phyloP scores from a whole-genome alignment of 768 basidiomycete genomes.

The Albatrellus ellisii region DNA sequence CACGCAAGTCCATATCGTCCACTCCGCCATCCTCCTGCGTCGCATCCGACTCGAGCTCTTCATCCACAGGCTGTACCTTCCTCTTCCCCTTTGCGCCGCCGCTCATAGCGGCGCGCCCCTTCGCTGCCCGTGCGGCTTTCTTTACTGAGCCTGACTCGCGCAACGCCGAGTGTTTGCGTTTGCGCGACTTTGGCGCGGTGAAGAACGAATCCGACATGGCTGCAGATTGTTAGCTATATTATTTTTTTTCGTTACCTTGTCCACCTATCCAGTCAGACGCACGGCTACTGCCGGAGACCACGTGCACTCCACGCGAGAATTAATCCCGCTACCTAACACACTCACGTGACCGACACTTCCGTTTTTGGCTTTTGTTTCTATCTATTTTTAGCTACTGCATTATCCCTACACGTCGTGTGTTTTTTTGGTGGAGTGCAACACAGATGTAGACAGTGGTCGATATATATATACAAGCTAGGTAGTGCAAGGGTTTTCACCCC shows the following conservation, averaged over 20 bases:
- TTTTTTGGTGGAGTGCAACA: no score
- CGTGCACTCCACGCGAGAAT: not conserved
- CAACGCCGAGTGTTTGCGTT: slow-evolving; percentile 41
- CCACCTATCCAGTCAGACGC: no score
- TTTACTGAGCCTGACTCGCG: slow-evolving; percentile 19
- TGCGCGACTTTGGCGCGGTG: slow-evolving; percentile 44
- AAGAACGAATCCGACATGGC: slow-evolving; percentile 85
- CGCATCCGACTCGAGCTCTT: slow-evolving; percentile 55
- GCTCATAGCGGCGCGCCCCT: slow-evolving; percentile 8
- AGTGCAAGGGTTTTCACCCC: no score
- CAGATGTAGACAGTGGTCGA: no score
- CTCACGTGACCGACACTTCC: no score
- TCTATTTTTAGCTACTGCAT: no score
- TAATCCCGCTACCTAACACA: no score
- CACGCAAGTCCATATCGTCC: slow-evolving; percentile 65
- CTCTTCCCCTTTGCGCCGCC: slow-evolving; percentile 14
- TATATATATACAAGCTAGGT: no score
- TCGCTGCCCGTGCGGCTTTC: slow-evolving; percentile 18
- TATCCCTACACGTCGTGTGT: no score
- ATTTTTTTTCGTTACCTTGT: no score
- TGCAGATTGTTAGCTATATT: not conserved
- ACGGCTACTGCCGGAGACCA: not conserved
- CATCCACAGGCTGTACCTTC: slow-evolving; percentile 25
- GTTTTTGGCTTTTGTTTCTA: no score
- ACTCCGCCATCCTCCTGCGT: slow-evolving; percentile 37